phyloP scores from a whole-genome alignment of 192 early-diverging fungal species.

The Backusella liffmaniae region DNA sequence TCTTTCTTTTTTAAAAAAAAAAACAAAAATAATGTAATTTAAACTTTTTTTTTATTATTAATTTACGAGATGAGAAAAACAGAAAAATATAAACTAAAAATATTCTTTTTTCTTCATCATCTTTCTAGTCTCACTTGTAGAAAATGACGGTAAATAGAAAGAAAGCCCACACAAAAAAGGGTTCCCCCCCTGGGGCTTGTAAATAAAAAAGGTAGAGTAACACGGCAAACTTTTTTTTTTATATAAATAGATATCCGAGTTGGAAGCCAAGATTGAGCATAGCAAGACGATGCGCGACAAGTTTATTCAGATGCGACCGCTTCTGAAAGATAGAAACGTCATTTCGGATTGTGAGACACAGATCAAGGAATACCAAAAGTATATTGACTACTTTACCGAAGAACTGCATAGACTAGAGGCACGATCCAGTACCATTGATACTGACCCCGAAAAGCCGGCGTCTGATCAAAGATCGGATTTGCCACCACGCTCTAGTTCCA shows the following conservation, averaged over 20 bases:
- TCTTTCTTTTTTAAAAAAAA: too few relatives aligned
- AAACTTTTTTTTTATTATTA: background rate
- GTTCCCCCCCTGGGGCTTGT: background rate
- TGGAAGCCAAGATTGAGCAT: constrained; percentile 38
- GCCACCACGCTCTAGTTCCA: constrained; percentile 21
- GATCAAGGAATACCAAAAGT: constrained; percentile 61
- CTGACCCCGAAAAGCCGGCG: background rate
- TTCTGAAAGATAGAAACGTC: constrained; percentile 58
- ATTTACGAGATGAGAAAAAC: background rate
- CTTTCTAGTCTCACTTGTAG: background rate
- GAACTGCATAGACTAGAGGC: constrained; percentile 62
- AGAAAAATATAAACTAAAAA: background rate
- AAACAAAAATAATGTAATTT: constrained; percentile 6
- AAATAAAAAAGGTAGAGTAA: background rate
- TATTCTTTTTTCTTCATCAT: background rate
- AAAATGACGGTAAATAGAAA: constrained; percentile 2
- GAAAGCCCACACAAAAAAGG: background rate
- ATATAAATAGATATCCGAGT: constrained; percentile 33
- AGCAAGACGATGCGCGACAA: constrained; percentile 42
- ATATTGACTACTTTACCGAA: constrained; percentile 65
- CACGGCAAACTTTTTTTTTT: background rate
- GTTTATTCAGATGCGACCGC: constrained; percentile 52
- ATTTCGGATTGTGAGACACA: constrained; percentile 75
- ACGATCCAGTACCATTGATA: constrained; percentile 34
- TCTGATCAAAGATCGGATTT: background rate